These are phyloP conservation scores for Melastoma candidum DNA, from an alignment of 441 rosid species.

Conservation along the genomic window DNA sequence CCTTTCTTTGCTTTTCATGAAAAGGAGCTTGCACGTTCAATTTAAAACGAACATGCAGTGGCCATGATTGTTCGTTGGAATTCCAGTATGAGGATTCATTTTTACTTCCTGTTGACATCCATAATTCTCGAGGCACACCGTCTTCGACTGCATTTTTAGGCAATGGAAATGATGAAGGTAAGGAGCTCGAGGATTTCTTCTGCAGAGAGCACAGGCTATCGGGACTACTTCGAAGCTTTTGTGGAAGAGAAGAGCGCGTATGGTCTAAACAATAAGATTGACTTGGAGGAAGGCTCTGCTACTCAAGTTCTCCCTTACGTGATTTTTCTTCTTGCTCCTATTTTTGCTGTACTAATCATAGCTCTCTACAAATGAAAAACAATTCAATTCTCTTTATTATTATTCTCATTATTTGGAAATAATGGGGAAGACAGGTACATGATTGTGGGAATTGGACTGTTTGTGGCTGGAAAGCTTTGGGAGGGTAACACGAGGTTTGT, in stretches of 20 bases:
- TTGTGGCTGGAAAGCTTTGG: no score
- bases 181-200: constrained; percentile 30
- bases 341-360: constrained; percentile 39
- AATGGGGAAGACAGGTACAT: no score
- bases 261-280: constrained; percentile 22
- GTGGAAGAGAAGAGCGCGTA: constrained; percentile 36
- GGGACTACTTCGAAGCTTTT: constrained; percentile 61
- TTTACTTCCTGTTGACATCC: no score
- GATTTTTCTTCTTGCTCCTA: constrained; percentile 59
- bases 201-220: constrained; percentile 35
- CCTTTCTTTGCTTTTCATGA: no score
- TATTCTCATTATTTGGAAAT: no score
- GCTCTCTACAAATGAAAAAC: constrained; percentile 43
- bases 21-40: no score
- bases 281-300: constrained; percentile 25
- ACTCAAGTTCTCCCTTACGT: constrained; percentile 52
- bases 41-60: no score
- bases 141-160: constrained; percentile 25
- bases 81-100: no score
- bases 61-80: no score
- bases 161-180: constrained; percentile 75
- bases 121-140: no score
- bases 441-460: no score
- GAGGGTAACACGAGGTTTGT: no score
- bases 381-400: constrained; percentile 10